phyloP scores from a whole-genome alignment of 2,329 filamentous ascomycete species.

The Mollisiaceae sp. region DNA sequence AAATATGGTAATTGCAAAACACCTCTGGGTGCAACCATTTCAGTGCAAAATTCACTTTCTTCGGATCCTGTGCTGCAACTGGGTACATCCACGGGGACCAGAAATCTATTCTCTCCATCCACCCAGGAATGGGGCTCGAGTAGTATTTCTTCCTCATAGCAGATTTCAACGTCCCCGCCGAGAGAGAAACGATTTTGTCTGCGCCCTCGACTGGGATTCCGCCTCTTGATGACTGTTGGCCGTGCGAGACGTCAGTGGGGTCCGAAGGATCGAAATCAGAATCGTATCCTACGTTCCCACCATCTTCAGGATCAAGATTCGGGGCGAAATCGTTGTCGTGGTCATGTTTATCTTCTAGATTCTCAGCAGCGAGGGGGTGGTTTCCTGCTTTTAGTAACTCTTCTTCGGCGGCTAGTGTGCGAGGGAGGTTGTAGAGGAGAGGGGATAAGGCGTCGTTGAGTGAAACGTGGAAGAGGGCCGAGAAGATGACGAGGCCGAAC shows the following conservation, averaged over 20 bases:
- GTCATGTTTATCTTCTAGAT: conserved; percentile 31
- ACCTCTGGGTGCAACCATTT: conserved; percentile 64
- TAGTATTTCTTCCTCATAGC: conserved; percentile 22
- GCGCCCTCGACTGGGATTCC: conserved; percentile 30
- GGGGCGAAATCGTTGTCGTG: conserved; percentile 20
- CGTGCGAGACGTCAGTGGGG: conserved; percentile 29
- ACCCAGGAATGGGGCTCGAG: conserved; percentile 23
- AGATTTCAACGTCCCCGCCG: conserved; percentile 18
- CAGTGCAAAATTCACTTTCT: conserved; percentile 50
- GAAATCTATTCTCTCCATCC: conserved; percentile 34
- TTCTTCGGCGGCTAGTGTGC: conserved; percentile 40
- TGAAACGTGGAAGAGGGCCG: conserved; percentile 57
- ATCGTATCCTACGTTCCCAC: conserved; percentile 37
- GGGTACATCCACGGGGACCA: conserved; percentile 39
- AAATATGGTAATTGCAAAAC: conserved; percentile 58
- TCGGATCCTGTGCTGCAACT: conserved; percentile 32
- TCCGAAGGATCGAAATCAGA: conserved; percentile 40
- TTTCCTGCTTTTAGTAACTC: conserved; percentile 29
- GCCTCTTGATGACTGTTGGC: conserved; percentile 25
- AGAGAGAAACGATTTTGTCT: conserved; percentile 27
- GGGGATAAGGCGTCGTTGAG: conserved; percentile 39
- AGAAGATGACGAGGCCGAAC: conserved; percentile 60
- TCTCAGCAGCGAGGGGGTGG: conserved; percentile 23
- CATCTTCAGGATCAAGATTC: conserved; percentile 38
- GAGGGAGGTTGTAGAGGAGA: conserved; percentile 40